Evolutionary conservation across 257 asterid species (phyloP).

Genomic region (Solanum tacnaense): DNA sequence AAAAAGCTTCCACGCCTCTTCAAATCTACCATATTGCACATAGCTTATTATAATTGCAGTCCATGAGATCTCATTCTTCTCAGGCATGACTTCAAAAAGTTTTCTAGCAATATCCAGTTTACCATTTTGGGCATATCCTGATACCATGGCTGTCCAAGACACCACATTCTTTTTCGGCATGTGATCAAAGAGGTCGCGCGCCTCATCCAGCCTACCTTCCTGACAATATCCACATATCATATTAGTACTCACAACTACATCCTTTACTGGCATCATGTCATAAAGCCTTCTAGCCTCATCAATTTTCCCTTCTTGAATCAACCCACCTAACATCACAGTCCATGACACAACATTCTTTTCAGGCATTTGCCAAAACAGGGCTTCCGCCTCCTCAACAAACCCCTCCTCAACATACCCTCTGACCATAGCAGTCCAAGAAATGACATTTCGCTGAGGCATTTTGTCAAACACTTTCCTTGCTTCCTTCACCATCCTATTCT

Average conservation of each 20-base stretch:
- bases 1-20: slow-evolving; percentile 54
- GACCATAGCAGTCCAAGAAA: slow-evolving; percentile 67
- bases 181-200: slow-evolving; percentile 51
- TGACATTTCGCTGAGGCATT: slow-evolving; percentile 60
- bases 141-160: slow-evolving; percentile 70
- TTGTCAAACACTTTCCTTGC: slow-evolving; percentile 47
- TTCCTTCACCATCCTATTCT: slow-evolving; percentile 50
- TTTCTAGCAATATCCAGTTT: slow-evolving; percentile 62
- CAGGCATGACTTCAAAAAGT: slow-evolving; percentile 81
- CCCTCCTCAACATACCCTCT: slow-evolving; percentile 58
- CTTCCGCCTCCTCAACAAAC: slow-evolving; percentile 43
- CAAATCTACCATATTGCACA: slow-evolving; percentile 43
- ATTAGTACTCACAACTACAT: slow-evolving; percentile 50
- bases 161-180: slow-evolving; percentile 44
- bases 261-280: slow-evolving; percentile 51
- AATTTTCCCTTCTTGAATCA: slow-evolving; percentile 35
- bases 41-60: slow-evolving; percentile 62
- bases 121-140: slow-evolving; percentile 56
- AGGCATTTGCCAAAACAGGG: slow-evolving; percentile 60
- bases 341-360: slow-evolving; percentile 67
- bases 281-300: slow-evolving; percentile 50
- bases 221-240: slow-evolving; percentile 69
- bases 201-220: slow-evolving; percentile 50
- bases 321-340: slow-evolving; percentile 71
- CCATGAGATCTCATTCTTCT: slow-evolving; percentile 74